Base-by-base conservation (phyloP, 768 basidiomycete species). In the Amanita jacksonii region DNA sequence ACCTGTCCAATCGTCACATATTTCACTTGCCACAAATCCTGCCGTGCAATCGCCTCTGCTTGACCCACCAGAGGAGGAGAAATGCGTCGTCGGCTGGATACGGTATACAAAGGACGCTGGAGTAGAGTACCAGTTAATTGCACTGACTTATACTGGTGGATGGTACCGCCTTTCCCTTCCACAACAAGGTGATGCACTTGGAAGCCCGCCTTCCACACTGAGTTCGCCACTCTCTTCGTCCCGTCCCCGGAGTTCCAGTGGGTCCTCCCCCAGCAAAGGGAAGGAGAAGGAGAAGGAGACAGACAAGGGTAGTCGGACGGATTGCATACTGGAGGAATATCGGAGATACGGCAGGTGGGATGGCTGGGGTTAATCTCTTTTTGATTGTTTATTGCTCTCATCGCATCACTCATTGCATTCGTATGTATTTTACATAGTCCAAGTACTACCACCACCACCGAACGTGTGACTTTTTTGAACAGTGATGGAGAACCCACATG, bases 401-500 rank as follows among this genome's bases (percentile, higher is more conserved):
- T 20, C 32, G 16, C 34, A 43, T 24, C 33, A 23, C 32, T 15
- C 42, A 43, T 25, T 39, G 18, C 41, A 43, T 47, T 28, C 47
- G 31, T 43, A n/a, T 48, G 13, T 42, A 34, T 41, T 18, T 34
- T 30, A 18, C 39, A 12, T 13, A 24, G 13, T 39, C 33, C 27
- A 6, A 28, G 7, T 6, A 6, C 12, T 12, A 6, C 27, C 27
- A 6, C 7, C 12, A 28, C 6, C 27, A 12, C 27, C 27, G 27
- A 18, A 23, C 44, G 37, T 38, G 46, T 54, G 48, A 52, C 51
- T 40, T 23, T 8, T 23, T 45, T n/a, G 8, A 45, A 18, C 39
- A 37, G 41, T 40, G 37, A 94, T 96, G 92, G 90, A 96, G 64
- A 94, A 94, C 60, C 92, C 92, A 16, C 91, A 97, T 53, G 87